Base-by-base conservation (phyloP, 1,139 yeast species). In the Scheffersomyces cryptocercus region DNA sequence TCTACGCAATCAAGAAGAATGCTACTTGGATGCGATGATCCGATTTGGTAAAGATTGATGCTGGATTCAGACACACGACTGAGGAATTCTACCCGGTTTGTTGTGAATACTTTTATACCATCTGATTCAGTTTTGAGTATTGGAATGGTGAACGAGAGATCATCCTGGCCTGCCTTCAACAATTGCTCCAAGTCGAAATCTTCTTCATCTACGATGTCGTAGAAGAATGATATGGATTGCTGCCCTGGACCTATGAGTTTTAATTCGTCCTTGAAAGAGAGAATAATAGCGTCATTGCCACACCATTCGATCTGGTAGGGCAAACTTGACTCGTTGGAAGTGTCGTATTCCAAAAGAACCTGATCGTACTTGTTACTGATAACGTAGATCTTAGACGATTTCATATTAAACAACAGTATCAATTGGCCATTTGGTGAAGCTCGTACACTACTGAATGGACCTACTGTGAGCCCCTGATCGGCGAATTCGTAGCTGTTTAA, bases 1-100 rank as follows among this genome's bases (percentile, higher is more conserved):
- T 88, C 93, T 31, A 89, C 77, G 14, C 97, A 86, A 63, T 91
- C 97, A 4, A 88, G 65, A 35, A 93, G 67, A 32, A 91, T 85
- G 7, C 96, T 88, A 28, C 95, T 79, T 0, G 97, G 88, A 16
- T 88, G 79, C 0, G 89, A 77, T 0, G 97, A 87, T 0, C 98
- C 99, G 38, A 90, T 80, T 56, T 79, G 82, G 61, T 89, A 90
- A 16, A 89, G 75, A 35, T 82, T 81, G 7, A 79, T 76, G 0
- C 85, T 79, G 1, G 73, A 65, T 2, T 68, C 69, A 0, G 82
- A 77, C 0, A 95, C 96, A 48, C 85, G 75, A 4, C 84, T 70
- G 24, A 90, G 64, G 46, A 87, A 81, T 48, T 85, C 88, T 10
- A 87, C 73, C 37, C 77, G 75, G 5, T 73, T 74, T 5, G 71